phyloP scores from a whole-genome alignment of 2,329 filamentous ascomycete species.

The Arthrobotrys entomopaga region DNA sequence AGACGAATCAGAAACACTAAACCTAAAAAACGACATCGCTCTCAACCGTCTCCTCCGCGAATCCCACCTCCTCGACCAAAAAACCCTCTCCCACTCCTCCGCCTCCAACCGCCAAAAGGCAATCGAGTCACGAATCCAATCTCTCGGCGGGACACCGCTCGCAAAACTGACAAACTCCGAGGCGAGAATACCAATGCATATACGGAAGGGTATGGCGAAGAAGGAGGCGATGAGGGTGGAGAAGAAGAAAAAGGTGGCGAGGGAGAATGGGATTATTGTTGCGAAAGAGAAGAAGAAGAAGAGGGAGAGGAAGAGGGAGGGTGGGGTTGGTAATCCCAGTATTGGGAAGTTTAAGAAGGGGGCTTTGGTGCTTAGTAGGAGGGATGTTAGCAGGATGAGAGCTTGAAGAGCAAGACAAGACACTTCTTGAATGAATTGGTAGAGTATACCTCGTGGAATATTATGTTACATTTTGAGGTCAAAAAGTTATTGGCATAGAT shows the following conservation, averaged over 20 bases:
- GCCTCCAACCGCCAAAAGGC: constrained; percentile 83
- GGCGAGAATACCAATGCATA: constrained; percentile 86
- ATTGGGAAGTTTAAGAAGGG: constrained; percentile 84
- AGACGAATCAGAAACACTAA: constrained; percentile 17
- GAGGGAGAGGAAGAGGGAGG: constrained; percentile 66
- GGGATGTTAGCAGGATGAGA: constrained; percentile 78
- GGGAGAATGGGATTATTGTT: constrained; percentile 88
- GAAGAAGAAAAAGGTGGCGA: constrained; percentile 79
- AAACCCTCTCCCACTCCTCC: constrained; percentile 63
- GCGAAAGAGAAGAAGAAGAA: constrained; percentile 68
- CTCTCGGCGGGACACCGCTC: constrained; percentile 79
- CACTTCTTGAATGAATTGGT: too few relatives aligned
- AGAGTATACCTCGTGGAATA: too few relatives aligned
- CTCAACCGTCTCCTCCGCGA: constrained; percentile 90
- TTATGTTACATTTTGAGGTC: not conserved
- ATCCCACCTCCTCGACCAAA: constrained; percentile 81
- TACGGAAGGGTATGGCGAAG: constrained; percentile 82
- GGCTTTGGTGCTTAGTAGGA: constrained; percentile 79
- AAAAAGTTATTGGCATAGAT: not conserved
- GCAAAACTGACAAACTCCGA: constrained; percentile 68
- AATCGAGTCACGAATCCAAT: constrained; percentile 82
- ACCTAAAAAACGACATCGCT: constrained; percentile 73
- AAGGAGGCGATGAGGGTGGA: constrained; percentile 74
- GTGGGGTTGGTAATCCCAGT: constrained; percentile 74
- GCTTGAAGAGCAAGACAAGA: constrained; percentile 65